phyloP scores from a whole-genome alignment of 495 filamentous ascomycete species.

The Staphylotrichum tortipilum region DNA sequence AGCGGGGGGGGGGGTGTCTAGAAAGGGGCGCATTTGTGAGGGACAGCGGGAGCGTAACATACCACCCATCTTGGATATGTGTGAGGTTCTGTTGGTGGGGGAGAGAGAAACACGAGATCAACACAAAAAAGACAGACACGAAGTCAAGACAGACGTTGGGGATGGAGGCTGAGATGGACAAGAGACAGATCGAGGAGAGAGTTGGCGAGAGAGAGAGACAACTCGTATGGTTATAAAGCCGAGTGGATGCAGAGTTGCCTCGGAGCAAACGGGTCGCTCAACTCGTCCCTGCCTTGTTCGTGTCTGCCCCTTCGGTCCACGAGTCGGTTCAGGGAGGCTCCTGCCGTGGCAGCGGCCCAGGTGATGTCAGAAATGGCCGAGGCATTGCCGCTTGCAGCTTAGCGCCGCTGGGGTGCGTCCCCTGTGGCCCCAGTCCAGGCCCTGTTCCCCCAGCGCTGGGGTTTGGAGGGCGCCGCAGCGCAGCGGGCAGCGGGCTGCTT shows the following conservation, averaged over 20 bases:
- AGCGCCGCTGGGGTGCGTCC: constrained; percentile 21
- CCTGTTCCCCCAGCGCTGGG: no score
- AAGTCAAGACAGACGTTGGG: no score
- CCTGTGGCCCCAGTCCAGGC: no score
- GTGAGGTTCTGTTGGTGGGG: not conserved
- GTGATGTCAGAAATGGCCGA: constrained; percentile 33
- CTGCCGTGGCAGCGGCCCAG: constrained; percentile 13
- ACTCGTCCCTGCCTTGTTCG: no score
- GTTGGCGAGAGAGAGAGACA: no score
- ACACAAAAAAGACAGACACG: not conserved
- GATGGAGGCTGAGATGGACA: no score
- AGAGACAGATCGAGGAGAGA: no score
- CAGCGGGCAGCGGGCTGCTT: no score
- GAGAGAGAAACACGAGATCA: not conserved
- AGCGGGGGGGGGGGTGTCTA: not conserved
- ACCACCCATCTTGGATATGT: constrained; percentile 28
- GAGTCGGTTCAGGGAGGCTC: constrained; percentile 1
- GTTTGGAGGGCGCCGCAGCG: not conserved
- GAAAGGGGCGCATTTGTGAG: not conserved
- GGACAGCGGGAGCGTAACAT: constrained; percentile 1
- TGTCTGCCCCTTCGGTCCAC: constrained; percentile 9
- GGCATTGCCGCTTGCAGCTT: constrained; percentile 26
- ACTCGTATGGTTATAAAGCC: no score
- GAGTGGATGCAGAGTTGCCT: no score
- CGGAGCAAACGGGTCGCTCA: constrained; percentile 4